Conservation (phyloP, 2,329 filamentous ascomycete genomes). For the Paecilomyces formosus region DNA sequence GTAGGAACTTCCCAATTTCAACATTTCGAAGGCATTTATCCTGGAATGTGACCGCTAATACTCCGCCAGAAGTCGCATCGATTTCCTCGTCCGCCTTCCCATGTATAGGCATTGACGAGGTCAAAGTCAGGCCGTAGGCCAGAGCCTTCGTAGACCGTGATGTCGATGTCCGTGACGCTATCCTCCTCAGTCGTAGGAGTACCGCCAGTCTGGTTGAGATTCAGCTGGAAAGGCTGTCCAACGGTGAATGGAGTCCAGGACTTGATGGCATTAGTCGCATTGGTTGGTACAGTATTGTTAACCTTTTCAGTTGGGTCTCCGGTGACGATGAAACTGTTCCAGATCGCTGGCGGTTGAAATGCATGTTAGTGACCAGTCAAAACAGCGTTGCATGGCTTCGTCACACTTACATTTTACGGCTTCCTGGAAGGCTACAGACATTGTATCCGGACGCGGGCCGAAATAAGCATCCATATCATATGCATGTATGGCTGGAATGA, state of each 20-base stretch:
- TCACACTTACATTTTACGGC: slow-evolving; percentile 18
- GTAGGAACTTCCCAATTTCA: not conserved
- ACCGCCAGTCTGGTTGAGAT: slow-evolving; percentile 42
- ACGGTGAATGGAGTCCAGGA: slow-evolving; percentile 30
- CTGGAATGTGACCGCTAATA: not conserved
- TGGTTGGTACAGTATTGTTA: slow-evolving; percentile 17
- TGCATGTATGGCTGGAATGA: slow-evolving; percentile 58
- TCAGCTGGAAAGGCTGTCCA: slow-evolving; percentile 29
- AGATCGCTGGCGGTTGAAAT: slow-evolving; percentile 33
- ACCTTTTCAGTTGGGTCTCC: slow-evolving; percentile 23
- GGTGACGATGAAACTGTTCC: slow-evolving; percentile 40
- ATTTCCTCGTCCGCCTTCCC: slow-evolving; percentile 41
- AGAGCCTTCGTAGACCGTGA: slow-evolving; percentile 18
- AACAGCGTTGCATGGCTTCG: slow-evolving; percentile 14
- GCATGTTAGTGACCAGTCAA: not conserved
- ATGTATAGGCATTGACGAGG: slow-evolving; percentile 36
- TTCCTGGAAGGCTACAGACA: slow-evolving; percentile 6
- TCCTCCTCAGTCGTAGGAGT: slow-evolving; percentile 7
- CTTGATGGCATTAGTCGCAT: slow-evolving; percentile 17
- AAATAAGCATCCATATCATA: slow-evolving; percentile 52
- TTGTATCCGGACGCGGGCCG: slow-evolving; percentile 9
- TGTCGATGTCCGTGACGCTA: slow-evolving; percentile 10
- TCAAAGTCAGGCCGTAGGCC: slow-evolving; percentile 31
- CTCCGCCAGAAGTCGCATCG: slow-evolving; percentile 41
- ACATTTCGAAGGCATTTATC: not conserved